Base-by-base conservation (phyloP, 2,329 filamentous ascomycete species). In the Colletotrichum acutatum region DNA sequence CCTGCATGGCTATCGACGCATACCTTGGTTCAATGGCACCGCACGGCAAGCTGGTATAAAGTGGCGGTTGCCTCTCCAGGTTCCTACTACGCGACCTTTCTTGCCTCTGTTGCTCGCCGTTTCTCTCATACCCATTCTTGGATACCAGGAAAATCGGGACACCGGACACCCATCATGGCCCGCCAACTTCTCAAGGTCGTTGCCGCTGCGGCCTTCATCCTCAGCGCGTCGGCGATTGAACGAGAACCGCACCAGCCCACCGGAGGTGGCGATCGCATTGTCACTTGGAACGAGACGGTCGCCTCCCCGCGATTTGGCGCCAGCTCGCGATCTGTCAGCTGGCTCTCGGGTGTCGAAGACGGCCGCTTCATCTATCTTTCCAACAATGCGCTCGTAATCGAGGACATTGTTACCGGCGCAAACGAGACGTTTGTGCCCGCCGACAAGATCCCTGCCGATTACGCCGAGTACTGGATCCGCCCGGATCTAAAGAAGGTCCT, bases 231-330 rank as follows among this genome's bases (percentile, higher is more conserved):
- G 9, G 84, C 85, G 52, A 84, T 87, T 77, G 84, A 89, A 30
- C 86, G 90, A 37, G 81, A 85, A 63, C 87, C 89, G 9, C 83
- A 86, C 72, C 87, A 89, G 66, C 90, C 90, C 4, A 83, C 83
- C 4, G 89, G 89, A 26, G 87, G 86, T 74, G 90, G 90, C 8
- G 83, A 86, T 34, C 88, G 87, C 63, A 84, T 90, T 7, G 81
- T 92, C 71, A 88, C 84, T 0, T 92, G 89, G 84, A 91, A 91
- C 77, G 86, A 91, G 78, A 91, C 89, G 0, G 87, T 88, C 11
- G 82, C 86, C 0, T 80, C 78, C 16, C 82, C 84, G 32, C 84
- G 79, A 6, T 84, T 91, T 74, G 77, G 83, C 1, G 83, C 87
- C 0, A 82, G 83, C 14, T 84, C 84, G 14, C 84, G 85, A 46